Evolutionary conservation across 2,329 filamentous ascomycete genomes (phyloP), one percentile per base, ranked within the genome.

Genomic region (Fusarium sp.): DNA sequence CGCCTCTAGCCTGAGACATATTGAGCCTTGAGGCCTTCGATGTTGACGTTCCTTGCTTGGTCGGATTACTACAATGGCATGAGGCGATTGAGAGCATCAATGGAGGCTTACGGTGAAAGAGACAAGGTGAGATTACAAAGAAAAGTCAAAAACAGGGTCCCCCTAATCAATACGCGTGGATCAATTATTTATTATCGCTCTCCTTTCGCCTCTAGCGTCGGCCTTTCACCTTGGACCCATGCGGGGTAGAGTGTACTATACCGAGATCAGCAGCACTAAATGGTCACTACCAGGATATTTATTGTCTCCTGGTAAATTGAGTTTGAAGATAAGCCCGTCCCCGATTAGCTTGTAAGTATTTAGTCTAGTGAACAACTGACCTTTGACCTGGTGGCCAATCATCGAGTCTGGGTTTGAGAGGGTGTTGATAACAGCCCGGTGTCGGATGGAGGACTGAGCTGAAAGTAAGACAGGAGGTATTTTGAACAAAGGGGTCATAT

Each of bases 1-100:
- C 38, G 3, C 61, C 46, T 47, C 56, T 42, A 11, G 54, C 54
- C 42, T 65, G 62, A 13, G 61, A 30, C 62, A 65, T 65, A 3
- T n/a, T 37, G 33, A 8, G 30, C 30, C 30, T 30, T 30, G 10
- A 30, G 30, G 30, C 30, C 10, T 30, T 30, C 30, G 30, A 30
- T 30, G 8, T 30, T 30, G 30, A 30, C 10, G 10, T 30, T 30
- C 10, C 8, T 30, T 30, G 8, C 8, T 30, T 30, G 10, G 8
- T 30, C 10, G 8, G 30, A 7, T 30, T 11, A 11, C 10, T 7
- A 30, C 10, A 30, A 11, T 30, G 8, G 10, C 9, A 30, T 4
- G 18, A 18, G 13, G 20, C 3, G 6, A 15, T 34, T 3, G 3
- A 1, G 8, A 12, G 8, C 15, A 15, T 26, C 23, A 16, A 28